Base-by-base conservation (phyloP, 208 protist genomes). In the Crithidia mellificae region DNA sequence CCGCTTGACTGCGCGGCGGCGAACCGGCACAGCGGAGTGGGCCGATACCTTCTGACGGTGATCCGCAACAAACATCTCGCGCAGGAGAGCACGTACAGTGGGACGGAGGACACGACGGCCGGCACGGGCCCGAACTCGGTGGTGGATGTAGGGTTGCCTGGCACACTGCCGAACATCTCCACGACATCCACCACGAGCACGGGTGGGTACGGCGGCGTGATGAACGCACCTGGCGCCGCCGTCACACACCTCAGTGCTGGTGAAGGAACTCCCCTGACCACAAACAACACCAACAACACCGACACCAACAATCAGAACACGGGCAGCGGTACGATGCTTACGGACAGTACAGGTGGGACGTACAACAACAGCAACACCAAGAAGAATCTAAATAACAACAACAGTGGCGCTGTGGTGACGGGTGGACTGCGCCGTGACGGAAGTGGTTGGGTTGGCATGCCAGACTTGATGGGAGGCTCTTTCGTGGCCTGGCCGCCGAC, bases 1-100 rank as follows among this genome's bases (percentile, higher is more conserved):
- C 83, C 91, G 32, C 84, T 94, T 27, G 88, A 94, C 72, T 91
- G 81, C 66, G 91, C 91, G 5, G 91, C 87, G 19, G 82, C 77
- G 1, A 92, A 96, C 57, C 85, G 91, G 12, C 91, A 96, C 57
- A 82, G 86, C 49, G 74, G 81, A 55, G 82, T 93, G 9, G 85
- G 71, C 25, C 81, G 84, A 25, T 87, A 85, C 53, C 70, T 95
- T 27, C 70, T 93, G 19, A 72, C 68, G 12, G 73, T 82, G 11
- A 90, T 90, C 30, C 79, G 75, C 24, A 76, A 53, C 50, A 65
- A 67, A 47, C 74, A 78, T 17, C 56, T 63, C 22, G 43, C 38
- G 19, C 39, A 54, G 20, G 11, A 5, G 34, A 50, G 19, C 39
- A 29, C 32, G 22, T 32, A 41, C 57, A 58, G 62, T 11, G 46